Evolutionary conservation across 2,329 filamentous ascomycete species (phyloP), one percentile per base, ranked within the genome.

Genomic region (Colletotrichum sp.): DNA sequence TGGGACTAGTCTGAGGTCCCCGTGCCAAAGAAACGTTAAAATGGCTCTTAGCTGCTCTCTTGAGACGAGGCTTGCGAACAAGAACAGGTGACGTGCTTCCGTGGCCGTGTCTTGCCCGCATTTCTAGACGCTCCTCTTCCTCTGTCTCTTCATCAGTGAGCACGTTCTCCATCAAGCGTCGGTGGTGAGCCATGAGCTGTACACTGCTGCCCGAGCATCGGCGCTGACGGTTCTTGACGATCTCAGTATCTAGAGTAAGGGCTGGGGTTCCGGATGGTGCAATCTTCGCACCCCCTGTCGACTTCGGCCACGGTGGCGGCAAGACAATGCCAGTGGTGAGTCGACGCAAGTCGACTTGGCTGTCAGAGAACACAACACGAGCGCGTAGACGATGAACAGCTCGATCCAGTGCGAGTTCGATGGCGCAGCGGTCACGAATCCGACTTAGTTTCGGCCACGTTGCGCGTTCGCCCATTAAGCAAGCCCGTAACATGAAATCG

Each of bases 361-460:
- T 92, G 68, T 91, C 89, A 34, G 91, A 93, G 80, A 95, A 95
- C 18, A 93, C 92, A 4, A 95, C 92, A 6, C 92, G 88, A 4
- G 93, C 91, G 34, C 93, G 89, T 32, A 96, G 86, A 13, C 89
- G 88, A 77, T 94, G 93, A 2, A 96, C 93, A 3, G 94, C 94
- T 24, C 91, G 89, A 81, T 97, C 95, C 2, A 99, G 86, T 6
- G 96, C 95, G 63, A 98, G 86, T 83, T 99, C 96, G 71, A 98
- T 95, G 5, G 96, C 95, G 79, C 95, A 95, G 71, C 96, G 94
- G 81, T 98, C 97, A 52, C 95, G 90, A 80, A 99, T 94, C 15
- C 95, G 92, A 77, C 94, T 94, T 12, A 99, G 86, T 82, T 96
- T 96, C 1, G 96, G 96, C 96, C 96, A 99, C 0, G 96, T 98